Conservation (phyloP, 108 stramenopile genomes). For the Cylindrotheca closterium region DNA sequence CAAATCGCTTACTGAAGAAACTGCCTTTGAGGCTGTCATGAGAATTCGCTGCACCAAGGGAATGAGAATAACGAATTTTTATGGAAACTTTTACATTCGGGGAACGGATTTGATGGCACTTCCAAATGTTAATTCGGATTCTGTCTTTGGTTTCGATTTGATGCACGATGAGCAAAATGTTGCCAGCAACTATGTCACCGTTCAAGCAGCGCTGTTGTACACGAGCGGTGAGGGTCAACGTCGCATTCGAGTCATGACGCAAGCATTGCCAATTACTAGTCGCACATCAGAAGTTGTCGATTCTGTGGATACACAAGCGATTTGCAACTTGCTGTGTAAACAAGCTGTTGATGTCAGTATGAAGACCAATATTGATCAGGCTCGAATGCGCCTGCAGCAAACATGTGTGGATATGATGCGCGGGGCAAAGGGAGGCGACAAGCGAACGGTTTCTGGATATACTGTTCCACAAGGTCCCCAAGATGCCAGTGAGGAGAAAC, state of each 20-base stretch:
- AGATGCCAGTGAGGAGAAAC: conserved; percentile 40
- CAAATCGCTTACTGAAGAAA: conserved; percentile 77
- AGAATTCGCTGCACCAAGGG: conserved; percentile 95
- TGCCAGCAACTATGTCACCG: conserved; percentile 73
- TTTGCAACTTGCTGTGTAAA: conserved; percentile 82
- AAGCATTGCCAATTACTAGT: conserved; percentile 85
- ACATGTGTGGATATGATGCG: conserved; percentile 76
- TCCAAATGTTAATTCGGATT: conserved; percentile 93
- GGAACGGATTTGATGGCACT: conserved; percentile 96
- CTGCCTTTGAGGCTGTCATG: conserved; percentile 97
- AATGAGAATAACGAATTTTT: conserved; percentile 92
- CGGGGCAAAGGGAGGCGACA: conserved; percentile 66
- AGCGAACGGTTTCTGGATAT: conserved; percentile 72
- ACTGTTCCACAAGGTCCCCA: conserved; percentile 49
- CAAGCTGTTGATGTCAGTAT: conserved; percentile 88
- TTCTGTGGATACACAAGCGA: conserved; percentile 79
- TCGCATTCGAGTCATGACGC: conserved; percentile 96
- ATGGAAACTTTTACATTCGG: conserved; percentile 97
- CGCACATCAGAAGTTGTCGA: conserved; percentile 75
- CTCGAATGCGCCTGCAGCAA: conserved; percentile 87
- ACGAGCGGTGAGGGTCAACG: conserved; percentile 94
- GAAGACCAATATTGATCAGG: conserved; percentile 90
- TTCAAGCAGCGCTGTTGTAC: conserved; percentile 97
- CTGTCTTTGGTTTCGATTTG: conserved; percentile 92
- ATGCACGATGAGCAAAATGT: conserved; percentile 91